These are phyloP conservation scores for Ophiostoma ips DNA, from an alignment of 2,329 filamentous ascomycete genomes.

Conservation along the genomic window DNA sequence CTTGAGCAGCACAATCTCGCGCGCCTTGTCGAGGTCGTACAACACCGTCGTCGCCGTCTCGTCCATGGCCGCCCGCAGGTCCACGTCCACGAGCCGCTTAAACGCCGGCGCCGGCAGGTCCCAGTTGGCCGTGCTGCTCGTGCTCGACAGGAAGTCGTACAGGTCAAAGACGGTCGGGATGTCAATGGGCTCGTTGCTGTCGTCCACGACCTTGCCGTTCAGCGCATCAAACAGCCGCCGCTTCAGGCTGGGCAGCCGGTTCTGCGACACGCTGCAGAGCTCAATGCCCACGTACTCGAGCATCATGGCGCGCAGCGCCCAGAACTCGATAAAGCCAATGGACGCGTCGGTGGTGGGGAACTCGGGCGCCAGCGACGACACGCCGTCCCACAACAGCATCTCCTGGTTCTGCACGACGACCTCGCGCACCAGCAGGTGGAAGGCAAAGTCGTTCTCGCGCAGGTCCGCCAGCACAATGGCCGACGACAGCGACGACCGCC, in stretches of 20 bases:
- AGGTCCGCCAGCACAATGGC: slow-evolving; percentile 65
- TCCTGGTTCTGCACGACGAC: slow-evolving; percentile 52
- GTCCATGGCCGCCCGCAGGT: slow-evolving; percentile 51
- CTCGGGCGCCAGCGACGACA: slow-evolving; percentile 42
- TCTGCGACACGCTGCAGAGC: slow-evolving; percentile 62
- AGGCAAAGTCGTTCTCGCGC: slow-evolving; percentile 65
- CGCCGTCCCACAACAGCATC: slow-evolving; percentile 63
- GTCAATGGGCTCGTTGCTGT: slow-evolving; percentile 51
- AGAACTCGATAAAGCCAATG: slow-evolving; percentile 59
- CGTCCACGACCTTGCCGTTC: slow-evolving; percentile 58
- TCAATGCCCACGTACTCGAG: slow-evolving; percentile 80
- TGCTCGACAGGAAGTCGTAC: slow-evolving; percentile 66
- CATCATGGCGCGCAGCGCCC: slow-evolving; percentile 61
- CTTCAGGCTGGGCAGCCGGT: slow-evolving; percentile 56
- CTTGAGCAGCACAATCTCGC: slow-evolving; percentile 59
- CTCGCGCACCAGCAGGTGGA: slow-evolving; percentile 59
- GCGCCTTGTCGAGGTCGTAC: slow-evolving; percentile 57
- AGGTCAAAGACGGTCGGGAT: slow-evolving; percentile 75
- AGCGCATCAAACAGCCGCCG: slow-evolving; percentile 56
- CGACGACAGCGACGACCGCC: slow-evolving; percentile 69
- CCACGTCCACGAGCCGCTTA: slow-evolving; percentile 48
- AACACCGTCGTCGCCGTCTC: slow-evolving; percentile 39
- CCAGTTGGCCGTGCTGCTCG: slow-evolving; percentile 37
- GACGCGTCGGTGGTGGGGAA: slow-evolving; percentile 60
- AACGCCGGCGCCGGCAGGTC: slow-evolving; percentile 37